Base-by-base conservation (phyloP, 2,329 filamentous ascomycete genomes). In the Fusarium haematococcum region DNA sequence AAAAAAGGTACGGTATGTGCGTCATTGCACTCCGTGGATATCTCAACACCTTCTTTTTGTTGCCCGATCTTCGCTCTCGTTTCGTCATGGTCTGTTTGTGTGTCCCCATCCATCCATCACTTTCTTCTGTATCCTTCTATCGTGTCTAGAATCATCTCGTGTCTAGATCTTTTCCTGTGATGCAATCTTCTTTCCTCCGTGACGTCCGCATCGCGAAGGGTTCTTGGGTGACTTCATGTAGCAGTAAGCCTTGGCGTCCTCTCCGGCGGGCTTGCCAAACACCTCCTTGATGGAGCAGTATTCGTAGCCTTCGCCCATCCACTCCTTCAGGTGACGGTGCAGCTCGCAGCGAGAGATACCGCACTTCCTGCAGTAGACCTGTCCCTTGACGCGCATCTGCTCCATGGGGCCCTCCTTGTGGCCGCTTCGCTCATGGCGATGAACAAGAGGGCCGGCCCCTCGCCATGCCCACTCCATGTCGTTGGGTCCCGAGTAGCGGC, bases 381-480 rank as follows among this genome's bases (percentile, higher is more conserved):
- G 89, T 25, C 89, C 90, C 65, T 86, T 86, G 58, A 89, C 85
- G 27, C 88, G 86, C 75, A 90, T 82, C 78, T 82, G 82, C 8
- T 86, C 85, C 39, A 88, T 84, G 32, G 81, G 79, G 27, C 67
- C 76, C 35, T 73, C 71, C 57, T 69, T 67, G 32, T 70, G 58
- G 6, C 64, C 30, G 11, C 35, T 61, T n/a, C 64, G 70, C 63
- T 79, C 65, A 67, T 78, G 56, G 58, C 79, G 71, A 67, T 80
- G 79, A 56, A 86, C 75, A 45, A 87, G 83, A 14, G 84, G 83
- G 1, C 86, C 86, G 4, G 89, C 88, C 60, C 88, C 83, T 71
- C 89, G 87, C 89, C 90, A 92, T 52, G 90, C 90, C 86, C 88
- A 90, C 78, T 92, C 90, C 78, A 91, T 85, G 73, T 90, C 87